Percentiles rank a stretch among this genome's conserved stretches.
phyloP scores from a whole-genome alignment of 1,284 basidiomycete genomes.

The Pterulicium gracile region DNA sequence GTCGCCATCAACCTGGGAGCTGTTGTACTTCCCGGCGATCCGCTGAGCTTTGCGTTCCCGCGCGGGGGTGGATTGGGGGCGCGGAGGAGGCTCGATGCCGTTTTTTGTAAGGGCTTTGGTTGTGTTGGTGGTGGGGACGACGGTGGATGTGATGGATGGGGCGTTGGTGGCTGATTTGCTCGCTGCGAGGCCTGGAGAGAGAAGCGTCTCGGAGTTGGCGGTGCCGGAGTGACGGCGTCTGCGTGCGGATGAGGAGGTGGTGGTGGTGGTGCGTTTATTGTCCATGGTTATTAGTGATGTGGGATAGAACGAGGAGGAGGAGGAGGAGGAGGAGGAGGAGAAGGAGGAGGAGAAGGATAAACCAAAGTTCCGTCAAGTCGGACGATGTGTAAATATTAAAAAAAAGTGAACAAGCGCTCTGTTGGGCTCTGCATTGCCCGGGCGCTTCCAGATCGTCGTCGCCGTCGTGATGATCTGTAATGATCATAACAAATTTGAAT shows the following conservation, averaged over 20 bases:
- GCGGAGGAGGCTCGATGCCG: conserved; percentile 15
- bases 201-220: neutral
- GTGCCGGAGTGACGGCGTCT: neutral
- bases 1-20: conserved; percentile 10
- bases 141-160: no score
- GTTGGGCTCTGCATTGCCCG: no score
- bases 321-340: neutral
- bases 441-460: no score
- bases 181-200: no score
- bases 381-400: no score
- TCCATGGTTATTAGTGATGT: neutral
- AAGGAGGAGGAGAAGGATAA: neutral
- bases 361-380: no score
- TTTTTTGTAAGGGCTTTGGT: neutral
- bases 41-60: conserved; percentile 17
- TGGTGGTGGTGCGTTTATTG: neutral
- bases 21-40: conserved; percentile 17
- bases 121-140: no score
- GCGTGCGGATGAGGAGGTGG: neutral
- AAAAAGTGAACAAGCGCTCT: neutral
- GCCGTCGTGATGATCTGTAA: no score
- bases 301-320: neutral
- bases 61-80: conserved; percentile 22
- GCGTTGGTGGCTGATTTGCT: no score
- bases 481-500: no score